Base-by-base conservation (phyloP, 352 stramenopile species). In the Blastocystis sp. region DNA sequence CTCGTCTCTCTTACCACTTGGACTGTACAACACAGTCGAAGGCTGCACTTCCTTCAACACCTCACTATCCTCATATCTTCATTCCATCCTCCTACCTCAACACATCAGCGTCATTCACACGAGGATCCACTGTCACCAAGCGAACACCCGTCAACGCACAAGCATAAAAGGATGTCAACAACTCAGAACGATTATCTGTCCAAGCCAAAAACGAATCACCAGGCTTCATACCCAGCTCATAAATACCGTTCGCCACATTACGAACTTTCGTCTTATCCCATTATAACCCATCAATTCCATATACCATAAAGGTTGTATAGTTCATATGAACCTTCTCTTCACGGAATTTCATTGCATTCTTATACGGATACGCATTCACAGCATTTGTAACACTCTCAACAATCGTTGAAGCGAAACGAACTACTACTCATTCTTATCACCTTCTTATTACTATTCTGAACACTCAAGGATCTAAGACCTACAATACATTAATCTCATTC, bases 111-210 rank as follows among this genome's bases (percentile, higher is more conserved):
- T 81, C 54, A 7, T 61, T 61, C 4, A 81, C 18, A 18, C 1
- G 21, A 16, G 69, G 69, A 57, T 81, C 69, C 18, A 81, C 54
- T 16, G 42, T 67, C 49, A 81, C 69, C 1, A 54, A 48, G 27
- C 54, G 49, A 44, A 81, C 18, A 38, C 69, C 69, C 38, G 69
- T 67, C 40, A 81, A 61, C n/a, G 69, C 38, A 67, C 69, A 81
- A 54, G 69, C 69, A 57, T 81, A 81, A 29, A 67, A 81, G 3
- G 69, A 67, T 29, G 42, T 32, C 18, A 81, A 27, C 21, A 27
- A n/a, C 18, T 81, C 69, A 24, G 69, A 81, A 38, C 49, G 49
- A 57, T 67, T 81, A 81, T 81, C 69, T 8, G 69, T 81, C 69
- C 69, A 81, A 57, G 54, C 11, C 34, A 67, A 16, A 54, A 81